phyloP scores from a whole-genome alignment of 2,329 filamentous ascomycete species.

The Alternaria viburni region DNA sequence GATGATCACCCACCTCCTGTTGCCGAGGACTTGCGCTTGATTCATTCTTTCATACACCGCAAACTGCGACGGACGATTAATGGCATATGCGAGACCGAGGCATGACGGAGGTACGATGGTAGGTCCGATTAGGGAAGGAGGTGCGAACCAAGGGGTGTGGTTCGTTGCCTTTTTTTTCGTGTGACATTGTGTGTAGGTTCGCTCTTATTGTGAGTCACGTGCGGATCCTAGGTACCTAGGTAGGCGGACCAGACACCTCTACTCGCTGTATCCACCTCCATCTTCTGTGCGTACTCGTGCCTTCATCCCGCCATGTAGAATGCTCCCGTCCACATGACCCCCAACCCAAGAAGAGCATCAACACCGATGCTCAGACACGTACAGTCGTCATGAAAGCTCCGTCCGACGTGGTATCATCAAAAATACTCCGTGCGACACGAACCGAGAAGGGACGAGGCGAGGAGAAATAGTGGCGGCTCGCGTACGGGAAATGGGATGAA shows the following conservation, averaged over 20 bases:
- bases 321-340: neutral
- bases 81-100: neutral
- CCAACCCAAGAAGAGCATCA: neutral
- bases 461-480: neutral
- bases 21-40: neutral
- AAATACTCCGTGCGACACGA: neutral
- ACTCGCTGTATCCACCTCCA: neutral
- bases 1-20: neutral
- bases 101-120: neutral
- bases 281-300: neutral
- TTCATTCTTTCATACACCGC: neutral
- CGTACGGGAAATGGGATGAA: neutral
- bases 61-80: neutral
- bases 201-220: neutral
- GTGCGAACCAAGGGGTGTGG: neutral
- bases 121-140: neutral
- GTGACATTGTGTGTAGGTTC: neutral
- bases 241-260: neutral
- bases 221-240: neutral
- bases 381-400: neutral
- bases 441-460: neutral
- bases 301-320: neutral
- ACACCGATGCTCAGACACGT: neutral
- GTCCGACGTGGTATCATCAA: neutral
- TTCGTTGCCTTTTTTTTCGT: neutral